A percentile compares a stretch with the other conserved stretches of the same genome.
phyloP scores from a whole-genome alignment of 768 basidiomycete species.

The Lepiota brunneoincarnata region DNA sequence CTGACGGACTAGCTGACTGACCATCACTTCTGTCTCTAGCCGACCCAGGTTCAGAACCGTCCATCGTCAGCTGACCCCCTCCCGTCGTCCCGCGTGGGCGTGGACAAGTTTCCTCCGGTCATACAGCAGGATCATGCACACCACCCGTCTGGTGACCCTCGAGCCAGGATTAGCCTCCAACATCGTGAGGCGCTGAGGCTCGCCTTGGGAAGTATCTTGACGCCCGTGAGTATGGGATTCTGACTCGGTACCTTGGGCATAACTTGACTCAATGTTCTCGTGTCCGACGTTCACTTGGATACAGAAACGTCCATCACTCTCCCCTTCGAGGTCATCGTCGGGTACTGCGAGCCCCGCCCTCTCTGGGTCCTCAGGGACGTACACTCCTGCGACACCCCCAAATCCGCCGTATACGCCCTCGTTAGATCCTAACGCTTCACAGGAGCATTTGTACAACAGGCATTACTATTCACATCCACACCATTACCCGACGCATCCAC shows the following conservation, averaged over 20 bases:
- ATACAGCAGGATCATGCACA: conserved; percentile 25
- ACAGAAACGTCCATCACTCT: conserved; percentile 50
- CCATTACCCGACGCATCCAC: conserved; percentile 26
- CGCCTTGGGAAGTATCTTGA: conserved; percentile 58
- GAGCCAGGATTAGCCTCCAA: conserved; percentile 23
- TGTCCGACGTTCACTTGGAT: conserved; percentile 12
- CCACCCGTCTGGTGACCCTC: conserved; percentile 14
- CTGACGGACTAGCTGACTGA: neutral
- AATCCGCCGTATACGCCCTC: conserved; percentile 18
- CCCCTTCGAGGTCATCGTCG: conserved; percentile 43
- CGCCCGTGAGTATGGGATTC: conserved; percentile 43
- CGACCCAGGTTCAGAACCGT: conserved; percentile 32
- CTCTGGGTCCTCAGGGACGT: conserved; percentile 26
- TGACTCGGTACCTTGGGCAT: no score
- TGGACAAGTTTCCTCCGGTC: conserved; percentile 20
- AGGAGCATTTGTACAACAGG: conserved; percentile 27
- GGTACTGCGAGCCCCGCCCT: conserved; percentile 49
- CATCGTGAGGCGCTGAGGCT: conserved; percentile 52
- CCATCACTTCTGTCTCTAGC: conserved; percentile 20
- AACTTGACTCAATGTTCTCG: neutral
- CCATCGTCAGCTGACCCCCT: conserved; percentile 25
- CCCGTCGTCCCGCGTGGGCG: conserved; percentile 15
- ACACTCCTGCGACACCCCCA: conserved; percentile 29
- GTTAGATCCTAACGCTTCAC: conserved; percentile 21
- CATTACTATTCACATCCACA: conserved; percentile 19